Base-by-base conservation (phyloP, 139 green algal genomes). In the Edaphochlamys debaryana region DNA sequence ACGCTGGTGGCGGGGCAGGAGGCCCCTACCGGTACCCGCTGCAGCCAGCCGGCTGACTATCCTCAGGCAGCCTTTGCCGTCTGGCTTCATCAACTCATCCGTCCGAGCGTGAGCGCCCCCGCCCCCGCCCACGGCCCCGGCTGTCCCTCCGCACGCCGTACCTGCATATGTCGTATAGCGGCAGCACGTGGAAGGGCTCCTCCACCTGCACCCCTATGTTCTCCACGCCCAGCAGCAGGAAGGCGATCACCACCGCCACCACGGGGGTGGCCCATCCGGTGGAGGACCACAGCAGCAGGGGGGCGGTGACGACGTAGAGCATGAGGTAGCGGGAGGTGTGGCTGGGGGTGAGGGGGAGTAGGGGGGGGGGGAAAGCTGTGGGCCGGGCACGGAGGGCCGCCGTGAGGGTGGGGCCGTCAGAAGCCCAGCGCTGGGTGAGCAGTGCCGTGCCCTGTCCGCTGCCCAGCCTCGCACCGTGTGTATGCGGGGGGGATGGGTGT, bases 401-500 rank as follows among this genome's bases (percentile, higher is more conserved):
- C 13, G 45, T 54, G 45, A 9, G 45, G 45, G 45, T 54, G 45
- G 11, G 45, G 45, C 45, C 11, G 45, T 9, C 9, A 54, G 11
- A 54, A 22, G 45, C 45, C 8, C 23, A 3, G 29, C 23, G 7
- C 41, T 40, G 62, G 32, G 23, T n/a, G 23, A 29, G 5, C 34
- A 2, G 64, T 34, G 64, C 11, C 9, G 32, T 2, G 64, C 7
- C 41, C 48, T 54, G n/a, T 4, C 62, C 7, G 62, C 9, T n/a
- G 32, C n/a, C 30, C 29, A 4, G 19, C 11, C 77, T 37, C n/a
- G n/a, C 69, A 85, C 84, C 93, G 66, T 13, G 92, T 90, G 85
- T 94, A 95, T 25, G 88, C 82, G 8, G 94, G 67, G 2, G 93
- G 93, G 77, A 95, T 94, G 66, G 93, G 89, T 30, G 87, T 94